A percentile compares a stretch with the other conserved stretches of the same genome.
These are phyloP conservation scores for Claviceps purpurea DNA, from an alignment of 2,329 filamentous ascomycete species.

Conservation along the genomic window DNA sequence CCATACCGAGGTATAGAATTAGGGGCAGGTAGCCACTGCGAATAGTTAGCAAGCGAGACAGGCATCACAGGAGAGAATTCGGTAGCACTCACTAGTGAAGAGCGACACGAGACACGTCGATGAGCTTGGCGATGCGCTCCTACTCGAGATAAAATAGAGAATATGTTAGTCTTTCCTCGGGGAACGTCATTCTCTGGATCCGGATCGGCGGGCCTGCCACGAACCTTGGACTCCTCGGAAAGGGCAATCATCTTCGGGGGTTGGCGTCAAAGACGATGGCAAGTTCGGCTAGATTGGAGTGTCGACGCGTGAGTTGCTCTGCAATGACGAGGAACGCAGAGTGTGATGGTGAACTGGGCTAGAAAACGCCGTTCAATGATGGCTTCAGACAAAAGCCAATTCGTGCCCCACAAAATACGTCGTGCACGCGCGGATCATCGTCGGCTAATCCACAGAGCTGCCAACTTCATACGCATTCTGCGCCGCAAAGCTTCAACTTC, in stretches of 20 bases:
- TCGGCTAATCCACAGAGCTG: conserved; percentile 12
- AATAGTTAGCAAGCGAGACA: conserved; percentile 19
- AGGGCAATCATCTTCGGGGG: conserved; percentile 45
- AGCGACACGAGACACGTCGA: conserved; percentile 84
- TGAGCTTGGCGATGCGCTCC: conserved; percentile 96
- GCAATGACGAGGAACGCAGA: neutral
- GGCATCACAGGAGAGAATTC: neutral
- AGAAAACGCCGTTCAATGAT: no score
- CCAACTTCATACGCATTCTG: neutral
- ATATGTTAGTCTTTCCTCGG: neutral
- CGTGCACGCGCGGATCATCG: conserved; percentile 14
- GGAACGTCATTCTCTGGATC: neutral
- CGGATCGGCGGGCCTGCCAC: neutral
- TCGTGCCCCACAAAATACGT: conserved; percentile 2
- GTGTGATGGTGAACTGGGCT: neutral
- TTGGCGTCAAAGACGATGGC: conserved; percentile 6
- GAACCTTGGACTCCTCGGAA: conserved; percentile 94
- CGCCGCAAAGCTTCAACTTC: neutral
- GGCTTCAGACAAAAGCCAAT: conserved; percentile 1
- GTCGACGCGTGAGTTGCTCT: neutral
- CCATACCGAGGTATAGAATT: conserved; percentile 85
- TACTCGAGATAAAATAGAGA: conserved; percentile 21
- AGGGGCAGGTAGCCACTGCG: conserved; percentile 84
- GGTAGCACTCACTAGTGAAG: conserved; percentile 71
- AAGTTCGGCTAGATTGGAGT: neutral